phyloP scores from a whole-genome alignment of 106 monocot species.

The Ottelia alismoides region DNA sequence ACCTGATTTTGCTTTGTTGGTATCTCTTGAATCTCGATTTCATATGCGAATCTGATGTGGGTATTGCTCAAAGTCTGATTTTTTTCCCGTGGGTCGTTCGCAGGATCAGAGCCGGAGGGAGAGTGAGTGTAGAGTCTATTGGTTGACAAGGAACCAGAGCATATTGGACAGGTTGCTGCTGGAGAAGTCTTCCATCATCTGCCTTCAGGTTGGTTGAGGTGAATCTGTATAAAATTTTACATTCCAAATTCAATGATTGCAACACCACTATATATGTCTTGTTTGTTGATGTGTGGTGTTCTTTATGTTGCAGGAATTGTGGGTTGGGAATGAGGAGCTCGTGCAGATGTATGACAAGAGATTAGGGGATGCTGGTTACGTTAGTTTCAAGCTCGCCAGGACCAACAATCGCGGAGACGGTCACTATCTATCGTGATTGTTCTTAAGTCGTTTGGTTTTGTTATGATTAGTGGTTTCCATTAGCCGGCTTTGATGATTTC shows the following conservation, averaged over 20 bases:
- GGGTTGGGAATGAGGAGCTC: constrained; percentile 10
- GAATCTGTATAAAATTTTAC: too few relatives aligned
- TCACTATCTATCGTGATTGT: too few relatives aligned
- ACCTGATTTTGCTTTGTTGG: neutral
- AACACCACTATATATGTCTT: too few relatives aligned
- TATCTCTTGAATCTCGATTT: neutral
- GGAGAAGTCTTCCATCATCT: constrained; percentile 73
- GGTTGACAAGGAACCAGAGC: constrained; percentile 67
- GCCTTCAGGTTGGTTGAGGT: constrained; percentile 49
- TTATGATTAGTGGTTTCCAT: too few relatives aligned
- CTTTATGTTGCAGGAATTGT: neutral
- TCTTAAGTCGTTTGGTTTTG: too few relatives aligned
- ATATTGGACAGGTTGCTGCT: constrained; percentile 55
- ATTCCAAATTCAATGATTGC: too few relatives aligned
- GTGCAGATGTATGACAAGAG: constrained; percentile 8
- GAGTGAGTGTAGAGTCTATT: constrained; percentile 59
- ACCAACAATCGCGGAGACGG: constrained; percentile 13
- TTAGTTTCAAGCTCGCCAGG: constrained; percentile 7
- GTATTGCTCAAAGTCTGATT: too few relatives aligned
- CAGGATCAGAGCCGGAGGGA: constrained; percentile 61
- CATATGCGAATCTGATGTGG: too few relatives aligned
- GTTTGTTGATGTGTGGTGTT: neutral
- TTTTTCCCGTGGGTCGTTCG: neutral
- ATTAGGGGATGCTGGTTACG: constrained; percentile 12
- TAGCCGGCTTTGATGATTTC: too few relatives aligned